Percentiles rank a stretch among this genome's conserved stretches.
phyloP scores from a whole-genome alignment of 768 basidiomycete genomes.

The Collybia nuda region DNA sequence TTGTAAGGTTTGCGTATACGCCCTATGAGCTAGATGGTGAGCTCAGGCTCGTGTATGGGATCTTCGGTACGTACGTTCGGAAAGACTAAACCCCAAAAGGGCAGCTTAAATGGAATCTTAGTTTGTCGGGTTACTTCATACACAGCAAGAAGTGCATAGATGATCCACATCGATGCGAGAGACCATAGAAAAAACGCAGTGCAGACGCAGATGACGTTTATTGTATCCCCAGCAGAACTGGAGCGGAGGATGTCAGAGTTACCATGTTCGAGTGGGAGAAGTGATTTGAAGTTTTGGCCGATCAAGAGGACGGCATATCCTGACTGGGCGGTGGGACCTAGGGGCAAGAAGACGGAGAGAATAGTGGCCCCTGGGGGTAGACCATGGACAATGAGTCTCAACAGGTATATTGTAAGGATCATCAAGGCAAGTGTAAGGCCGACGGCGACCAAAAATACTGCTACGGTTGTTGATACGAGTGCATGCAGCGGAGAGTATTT shows the following conservation, averaged over 20 bases:
- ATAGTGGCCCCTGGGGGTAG: constrained; percentile 42
- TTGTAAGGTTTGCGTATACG: constrained; percentile 68
- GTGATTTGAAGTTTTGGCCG: constrained; percentile 43
- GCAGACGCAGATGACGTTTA: constrained; percentile 48
- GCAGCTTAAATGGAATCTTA: constrained; percentile 49
- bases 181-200: constrained; percentile 58
- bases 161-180: constrained; percentile 61
- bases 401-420: constrained; percentile 64
- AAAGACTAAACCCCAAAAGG: constrained; percentile 71
- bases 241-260: constrained; percentile 33
- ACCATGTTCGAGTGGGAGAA: constrained; percentile 31
- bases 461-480: constrained; percentile 51
- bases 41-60: not conserved
- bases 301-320: constrained; percentile 56
- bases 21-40: constrained; percentile 30
- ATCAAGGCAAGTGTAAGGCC: constrained; percentile 63
- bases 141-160: constrained; percentile 54
- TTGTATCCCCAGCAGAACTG: constrained; percentile 29
- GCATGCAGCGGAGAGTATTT: constrained; percentile 46
- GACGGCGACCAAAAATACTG: constrained; percentile 54
- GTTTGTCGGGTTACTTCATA: constrained; percentile 37
- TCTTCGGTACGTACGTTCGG: constrained; percentile 52
- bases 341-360: constrained; percentile 67
- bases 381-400: constrained; percentile 58
- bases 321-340: constrained; percentile 73